These are phyloP conservation scores for Scorias spongiosa DNA, from an alignment of 2,329 filamentous ascomycete genomes.

Conservation along the genomic window DNA sequence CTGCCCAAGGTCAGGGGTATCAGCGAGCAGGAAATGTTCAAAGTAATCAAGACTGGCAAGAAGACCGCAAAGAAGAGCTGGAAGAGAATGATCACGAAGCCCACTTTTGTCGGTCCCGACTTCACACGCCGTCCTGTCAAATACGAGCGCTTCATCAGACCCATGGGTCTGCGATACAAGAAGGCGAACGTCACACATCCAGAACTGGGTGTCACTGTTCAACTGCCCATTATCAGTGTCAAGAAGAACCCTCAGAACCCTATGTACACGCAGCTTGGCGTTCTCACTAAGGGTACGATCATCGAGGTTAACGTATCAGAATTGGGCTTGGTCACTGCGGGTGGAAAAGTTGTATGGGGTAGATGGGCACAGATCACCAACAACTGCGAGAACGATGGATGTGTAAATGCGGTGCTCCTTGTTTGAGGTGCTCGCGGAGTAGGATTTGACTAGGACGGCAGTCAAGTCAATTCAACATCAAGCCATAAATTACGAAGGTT, in stretches of 20 bases:
- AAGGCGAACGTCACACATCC: conserved; percentile 57
- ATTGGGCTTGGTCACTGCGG: conserved; percentile 75
- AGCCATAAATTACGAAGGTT: too few species aligned
- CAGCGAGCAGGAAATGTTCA: conserved; percentile 94
- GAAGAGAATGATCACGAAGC: conserved; percentile 56
- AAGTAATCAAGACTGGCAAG: conserved; percentile 89
- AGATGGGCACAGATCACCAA: conserved; percentile 60
- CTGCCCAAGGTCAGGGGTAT: conserved; percentile 90
- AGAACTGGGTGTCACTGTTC: conserved; percentile 72
- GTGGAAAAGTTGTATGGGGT: conserved; percentile 88
- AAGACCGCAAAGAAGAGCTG: conserved; percentile 75
- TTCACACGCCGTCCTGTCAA: conserved; percentile 63
- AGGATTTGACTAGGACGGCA: too few species aligned
- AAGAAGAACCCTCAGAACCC: conserved; percentile 83
- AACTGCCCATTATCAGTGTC: conserved; percentile 49
- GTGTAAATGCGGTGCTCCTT: conserved; percentile 26
- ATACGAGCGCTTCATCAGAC: conserved; percentile 52
- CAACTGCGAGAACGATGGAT: conserved; percentile 46
- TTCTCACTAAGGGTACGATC: conserved; percentile 70
- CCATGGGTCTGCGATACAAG: conserved; percentile 62
- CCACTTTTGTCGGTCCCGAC: conserved; percentile 79
- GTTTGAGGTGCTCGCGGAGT: conserved; percentile 2
- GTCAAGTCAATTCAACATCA: too few species aligned
- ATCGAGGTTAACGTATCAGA: conserved; percentile 91
- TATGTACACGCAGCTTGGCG: conserved; percentile 82